Base-by-base conservation (phyloP, 805 yeast species). In the Schwanniomyces pseudopolymorphus region DNA sequence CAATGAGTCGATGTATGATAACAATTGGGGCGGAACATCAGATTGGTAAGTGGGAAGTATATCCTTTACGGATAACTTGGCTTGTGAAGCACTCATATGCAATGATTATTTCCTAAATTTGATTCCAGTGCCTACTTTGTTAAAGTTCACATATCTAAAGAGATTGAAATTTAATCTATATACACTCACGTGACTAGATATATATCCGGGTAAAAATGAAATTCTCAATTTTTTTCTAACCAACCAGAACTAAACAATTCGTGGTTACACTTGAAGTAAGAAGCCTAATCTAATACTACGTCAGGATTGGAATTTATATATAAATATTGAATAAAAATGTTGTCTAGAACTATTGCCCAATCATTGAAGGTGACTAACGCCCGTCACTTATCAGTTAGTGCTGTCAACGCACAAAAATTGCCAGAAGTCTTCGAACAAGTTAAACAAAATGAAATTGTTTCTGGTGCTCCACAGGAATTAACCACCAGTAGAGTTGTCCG, bases 401-500 rank as follows among this genome's bases (percentile, higher is more conserved):
- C 44, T 14, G 39, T 48, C 21, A 39, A 27, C 7, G 39, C 50
- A 33, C 68, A 67, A 47, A 49, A 52, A 26, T 55, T 57, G 17
- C 59, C 70, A 9, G 61, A 61, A 27, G 49, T 66, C 31, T 56
- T 58, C 36, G 58, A 57, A 20, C 60, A 52, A 36, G 40, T 53
- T 24, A 54, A 46, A 22, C 73, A 75, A 46, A 81, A 81, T 57
- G 90, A 87, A 64, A 51, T 81, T 28, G 70, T 84, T 46, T 80
- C 86, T 48, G 96, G 96, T 11, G 95, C 96, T 9, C 96, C 96
- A 44, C 61, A 60, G 38, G 92, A 83, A 46, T 68, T 86, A 42
- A 60, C 74, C 24, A 70, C 81, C 17, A 72, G 76, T 45, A 78
- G 96, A 66, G 76, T 82, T 20, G 95, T 85, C 5, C 79, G 92